A percentile compares a stretch with the other conserved stretches of the same genome.
Conservation (phyloP, 164 flowering plant genomes). For the Sedum album region DNA sequence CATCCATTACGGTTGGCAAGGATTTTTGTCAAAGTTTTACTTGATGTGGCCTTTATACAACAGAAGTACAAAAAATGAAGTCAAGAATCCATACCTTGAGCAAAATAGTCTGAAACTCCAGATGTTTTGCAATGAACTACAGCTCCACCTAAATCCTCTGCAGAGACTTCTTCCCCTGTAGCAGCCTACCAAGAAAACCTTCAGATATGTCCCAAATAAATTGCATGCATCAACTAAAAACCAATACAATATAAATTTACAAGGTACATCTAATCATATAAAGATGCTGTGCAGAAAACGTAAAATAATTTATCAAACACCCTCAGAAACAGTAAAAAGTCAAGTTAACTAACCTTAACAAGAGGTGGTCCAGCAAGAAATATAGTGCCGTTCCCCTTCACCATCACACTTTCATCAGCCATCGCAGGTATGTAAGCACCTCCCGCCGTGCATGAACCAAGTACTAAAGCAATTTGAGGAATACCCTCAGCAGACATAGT, state of each 20-base stretch:
- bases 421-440: slow-evolving; percentile 99
- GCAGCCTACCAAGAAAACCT: slow-evolving; percentile 63
- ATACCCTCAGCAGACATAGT: slow-evolving; percentile 82
- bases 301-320: background rate
- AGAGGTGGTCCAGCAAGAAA: slow-evolving; percentile 98
- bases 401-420: slow-evolving; percentile 99
- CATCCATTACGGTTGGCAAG: background rate
- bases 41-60: background rate
- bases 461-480: slow-evolving; percentile 88
- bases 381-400: slow-evolving; percentile 96
- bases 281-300: background rate
- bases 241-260: background rate
- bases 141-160: slow-evolving; percentile 96
- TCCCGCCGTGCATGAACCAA: slow-evolving; percentile 99
- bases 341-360: slow-evolving; percentile 70
- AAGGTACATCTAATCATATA: background rate
- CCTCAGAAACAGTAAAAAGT: background rate
- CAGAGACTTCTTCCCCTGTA: slow-evolving; percentile 94
- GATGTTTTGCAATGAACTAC: slow-evolving; percentile 84
- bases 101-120: slow-evolving; percentile 94
- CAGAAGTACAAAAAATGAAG: background rate
- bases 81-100: slow-evolving; percentile 49
- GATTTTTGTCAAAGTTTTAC: background rate
- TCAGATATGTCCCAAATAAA: slow-evolving; percentile 5
- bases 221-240: background rate